Percentiles rank a stretch among this genome's conserved stretches.
phyloP scores from a whole-genome alignment of 768 basidiomycete species.

The Rubroboletus satanas region DNA sequence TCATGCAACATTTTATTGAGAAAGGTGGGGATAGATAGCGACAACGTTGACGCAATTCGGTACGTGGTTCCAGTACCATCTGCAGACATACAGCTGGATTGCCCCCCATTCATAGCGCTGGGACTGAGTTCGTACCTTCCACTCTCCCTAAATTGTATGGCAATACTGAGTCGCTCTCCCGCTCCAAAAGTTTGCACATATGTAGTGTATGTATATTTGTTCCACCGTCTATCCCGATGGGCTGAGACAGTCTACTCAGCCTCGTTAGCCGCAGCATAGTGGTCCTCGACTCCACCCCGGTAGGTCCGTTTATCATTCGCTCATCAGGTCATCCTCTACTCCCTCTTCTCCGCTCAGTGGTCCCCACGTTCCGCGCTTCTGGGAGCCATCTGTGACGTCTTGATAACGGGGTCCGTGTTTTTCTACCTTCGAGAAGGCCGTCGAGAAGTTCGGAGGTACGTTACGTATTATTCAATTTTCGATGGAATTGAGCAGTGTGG shows the following conservation, averaged over 20 bases:
- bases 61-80: not conserved
- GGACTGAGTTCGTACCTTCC: constrained; percentile 5
- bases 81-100: not conserved
- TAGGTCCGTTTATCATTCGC: not conserved
- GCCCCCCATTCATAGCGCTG: not conserved
- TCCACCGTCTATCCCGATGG: no score
- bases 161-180: not conserved
- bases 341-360: constrained; percentile 1
- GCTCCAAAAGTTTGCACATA: not conserved
- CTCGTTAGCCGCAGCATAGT: not conserved
- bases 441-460: constrained; percentile 7
- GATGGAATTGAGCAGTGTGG: not conserved
- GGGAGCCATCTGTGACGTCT: constrained; percentile 8
- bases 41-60: constrained; percentile 6
- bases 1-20: not conserved
- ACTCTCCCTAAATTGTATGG: not conserved
- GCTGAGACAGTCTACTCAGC: no score
- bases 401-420: constrained; percentile 20
- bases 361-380: constrained; percentile 28
- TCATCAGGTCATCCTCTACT: not conserved
- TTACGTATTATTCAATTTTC: no score
- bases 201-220: not conserved
- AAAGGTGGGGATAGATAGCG: not conserved
- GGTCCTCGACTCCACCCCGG: not conserved
- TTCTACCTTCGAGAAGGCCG: constrained; percentile 20